Evolutionary conservation across 176 grass and related monocot species (phyloP).

Genomic region (Urochloa ruziziensis): DNA sequence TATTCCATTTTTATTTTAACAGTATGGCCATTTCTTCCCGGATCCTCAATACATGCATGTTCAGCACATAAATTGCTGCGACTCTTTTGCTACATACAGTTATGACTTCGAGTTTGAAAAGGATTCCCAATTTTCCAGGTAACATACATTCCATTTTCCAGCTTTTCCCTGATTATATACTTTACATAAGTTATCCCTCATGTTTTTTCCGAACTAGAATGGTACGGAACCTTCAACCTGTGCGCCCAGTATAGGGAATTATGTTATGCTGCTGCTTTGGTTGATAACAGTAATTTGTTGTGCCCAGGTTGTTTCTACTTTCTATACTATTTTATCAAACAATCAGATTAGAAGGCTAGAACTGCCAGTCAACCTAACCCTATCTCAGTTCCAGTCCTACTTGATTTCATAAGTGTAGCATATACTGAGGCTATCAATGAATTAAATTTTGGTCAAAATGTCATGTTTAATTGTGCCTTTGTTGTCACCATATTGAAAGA

Average conservation of each 20-base stretch:
- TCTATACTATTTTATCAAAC: background rate
- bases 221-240: background rate
- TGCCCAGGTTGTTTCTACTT: background rate
- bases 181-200: slow-evolving; percentile 29
- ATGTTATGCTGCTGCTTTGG: background rate
- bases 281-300: background rate
- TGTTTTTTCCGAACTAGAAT: slow-evolving; percentile 1
- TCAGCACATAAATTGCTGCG: slow-evolving; percentile 97
- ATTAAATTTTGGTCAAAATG: background rate
- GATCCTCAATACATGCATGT: slow-evolving; percentile 97
- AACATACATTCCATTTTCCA: slow-evolving; percentile 25
- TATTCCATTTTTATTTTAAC: slow-evolving; percentile 33
- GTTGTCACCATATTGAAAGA: background rate
- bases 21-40: slow-evolving; percentile 99
- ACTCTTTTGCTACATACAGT: slow-evolving; percentile 86
- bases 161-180: slow-evolving; percentile 4
- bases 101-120: slow-evolving; percentile 93
- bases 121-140: slow-evolving; percentile 79
- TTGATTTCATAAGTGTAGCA: background rate
- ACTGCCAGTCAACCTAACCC: background rate
- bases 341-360: slow-evolving; percentile 4
- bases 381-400: background rate
- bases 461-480: background rate
- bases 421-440: background rate
- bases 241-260: background rate